Conservation (phyloP, 129 eudicot species). For the Gnaphalium uliginosum region DNA sequence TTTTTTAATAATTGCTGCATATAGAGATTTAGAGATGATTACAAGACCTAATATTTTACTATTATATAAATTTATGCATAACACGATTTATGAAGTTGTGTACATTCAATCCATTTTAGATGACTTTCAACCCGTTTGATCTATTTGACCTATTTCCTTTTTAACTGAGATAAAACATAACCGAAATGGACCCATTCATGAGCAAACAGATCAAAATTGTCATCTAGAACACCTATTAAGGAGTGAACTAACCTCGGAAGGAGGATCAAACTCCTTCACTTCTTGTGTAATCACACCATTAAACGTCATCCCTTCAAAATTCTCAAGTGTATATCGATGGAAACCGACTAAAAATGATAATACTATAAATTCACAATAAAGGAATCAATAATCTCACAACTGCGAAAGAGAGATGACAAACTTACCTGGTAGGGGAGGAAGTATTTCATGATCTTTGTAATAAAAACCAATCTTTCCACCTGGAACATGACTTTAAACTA, state of each 20-base stretch:
- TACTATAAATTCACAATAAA: neutral
- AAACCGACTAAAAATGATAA: slow-evolving; percentile 44
- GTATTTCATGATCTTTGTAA: slow-evolving; percentile 76
- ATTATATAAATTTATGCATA: too few relatives aligned
- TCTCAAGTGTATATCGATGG: slow-evolving; percentile 52
- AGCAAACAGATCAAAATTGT: neutral
- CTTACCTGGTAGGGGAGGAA: slow-evolving; percentile 78
- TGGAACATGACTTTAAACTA: slow-evolving; percentile 13
- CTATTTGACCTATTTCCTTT: neutral
- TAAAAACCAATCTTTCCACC: slow-evolving; percentile 76
- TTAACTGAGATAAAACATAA: neutral
- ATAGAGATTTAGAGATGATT: too few relatives aligned
- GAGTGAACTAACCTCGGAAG: slow-evolving; percentile 49
- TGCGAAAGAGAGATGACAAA: neutral
- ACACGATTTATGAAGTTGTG: neutral
- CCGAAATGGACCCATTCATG: neutral
- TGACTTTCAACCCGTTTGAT: neutral
- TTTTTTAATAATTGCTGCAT: too few relatives aligned
- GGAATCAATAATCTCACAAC: neutral
- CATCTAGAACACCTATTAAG: neutral
- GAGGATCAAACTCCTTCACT: slow-evolving; percentile 61
- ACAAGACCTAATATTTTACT: too few relatives aligned
- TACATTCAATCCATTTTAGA: neutral
- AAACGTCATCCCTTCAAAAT: slow-evolving; percentile 40
- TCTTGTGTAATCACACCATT: slow-evolving; percentile 48